These are phyloP conservation scores for Saccharum hybrid DNA, from an alignment of 202 grass and related monocot species.

Conservation along the genomic window DNA sequence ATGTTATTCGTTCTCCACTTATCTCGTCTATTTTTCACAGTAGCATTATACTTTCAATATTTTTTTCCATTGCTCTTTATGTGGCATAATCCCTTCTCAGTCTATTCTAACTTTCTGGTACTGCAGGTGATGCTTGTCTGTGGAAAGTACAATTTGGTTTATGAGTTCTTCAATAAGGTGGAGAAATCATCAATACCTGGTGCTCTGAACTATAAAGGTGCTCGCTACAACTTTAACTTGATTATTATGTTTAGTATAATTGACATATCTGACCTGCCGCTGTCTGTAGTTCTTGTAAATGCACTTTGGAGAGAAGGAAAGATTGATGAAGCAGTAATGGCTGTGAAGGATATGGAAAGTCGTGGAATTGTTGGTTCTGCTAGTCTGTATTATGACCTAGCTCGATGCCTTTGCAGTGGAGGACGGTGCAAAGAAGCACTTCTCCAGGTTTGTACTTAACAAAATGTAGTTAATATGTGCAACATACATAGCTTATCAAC, in stretches of 20 bases:
- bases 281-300: constrained; percentile 81
- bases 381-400: constrained; percentile 98
- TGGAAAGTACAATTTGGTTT: constrained; percentile 92
- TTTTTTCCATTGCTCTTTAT: constrained; percentile 25
- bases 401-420: constrained; percentile 86
- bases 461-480: constrained; percentile 31
- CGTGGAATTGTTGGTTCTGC: constrained; percentile 89
- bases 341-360: constrained; percentile 93
- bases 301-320: constrained; percentile 95
- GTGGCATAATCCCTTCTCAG: constrained; percentile 27
- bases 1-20: constrained; percentile 8
- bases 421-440: constrained; percentile 88
- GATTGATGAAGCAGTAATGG: constrained; percentile 75
- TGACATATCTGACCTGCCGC: constrained; percentile 23
- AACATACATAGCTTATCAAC: constrained; percentile 18
- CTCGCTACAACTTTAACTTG: constrained; percentile 22
- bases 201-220: constrained; percentile 94
- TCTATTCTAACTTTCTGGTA: constrained; percentile 38
- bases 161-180: constrained; percentile 92
- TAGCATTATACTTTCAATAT: background rate
- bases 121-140: constrained; percentile 91
- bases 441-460: constrained; percentile 63
- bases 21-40: background rate
- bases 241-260: constrained; percentile 26
- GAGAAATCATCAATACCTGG: constrained; percentile 71